Percentiles rank a stretch among this genome's conserved stretches.
Evolutionary conservation across 2,329 filamentous ascomycete species (phyloP).

Genomic region (Daldinia sp.): DNA sequence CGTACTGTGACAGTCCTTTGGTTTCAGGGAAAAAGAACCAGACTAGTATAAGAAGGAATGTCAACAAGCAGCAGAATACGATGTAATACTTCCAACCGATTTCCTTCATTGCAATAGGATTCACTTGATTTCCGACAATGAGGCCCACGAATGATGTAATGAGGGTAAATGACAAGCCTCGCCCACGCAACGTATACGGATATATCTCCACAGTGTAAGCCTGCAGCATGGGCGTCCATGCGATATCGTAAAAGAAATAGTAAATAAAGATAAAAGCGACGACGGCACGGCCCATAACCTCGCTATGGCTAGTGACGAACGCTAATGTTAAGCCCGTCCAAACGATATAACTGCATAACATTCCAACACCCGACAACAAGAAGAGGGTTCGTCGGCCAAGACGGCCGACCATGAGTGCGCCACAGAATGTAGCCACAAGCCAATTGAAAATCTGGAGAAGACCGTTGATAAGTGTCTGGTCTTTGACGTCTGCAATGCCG

Average conservation of each 20-base stretch:
- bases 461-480: conserved; percentile 56
- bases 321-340: conserved; percentile 57
- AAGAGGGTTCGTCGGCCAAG: conserved; percentile 55
- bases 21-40: conserved; percentile 1
- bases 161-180: conserved; percentile 59
- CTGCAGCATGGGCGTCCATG: conserved; percentile 61
- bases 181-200: conserved; percentile 54
- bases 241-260: conserved; percentile 60
- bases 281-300: conserved; percentile 57
- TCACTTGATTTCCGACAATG: conserved; percentile 31
- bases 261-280: conserved; percentile 63
- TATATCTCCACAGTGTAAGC: conserved; percentile 58
- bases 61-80: conserved; percentile 37
- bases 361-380: conserved; percentile 53
- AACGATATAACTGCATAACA: conserved; percentile 54
- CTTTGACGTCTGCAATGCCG: conserved; percentile 52
- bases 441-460: conserved; percentile 54
- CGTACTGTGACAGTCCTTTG: no score
- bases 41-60: not conserved
- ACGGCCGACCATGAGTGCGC: conserved; percentile 57
- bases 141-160: not conserved
- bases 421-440: conserved; percentile 48
- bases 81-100: conserved; percentile 57
- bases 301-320: conserved; percentile 45
- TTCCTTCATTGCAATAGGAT: conserved; percentile 54